These are phyloP conservation scores for Avena sativa DNA, from an alignment of 176 grass and related monocot genomes.

Conservation along the genomic window DNA sequence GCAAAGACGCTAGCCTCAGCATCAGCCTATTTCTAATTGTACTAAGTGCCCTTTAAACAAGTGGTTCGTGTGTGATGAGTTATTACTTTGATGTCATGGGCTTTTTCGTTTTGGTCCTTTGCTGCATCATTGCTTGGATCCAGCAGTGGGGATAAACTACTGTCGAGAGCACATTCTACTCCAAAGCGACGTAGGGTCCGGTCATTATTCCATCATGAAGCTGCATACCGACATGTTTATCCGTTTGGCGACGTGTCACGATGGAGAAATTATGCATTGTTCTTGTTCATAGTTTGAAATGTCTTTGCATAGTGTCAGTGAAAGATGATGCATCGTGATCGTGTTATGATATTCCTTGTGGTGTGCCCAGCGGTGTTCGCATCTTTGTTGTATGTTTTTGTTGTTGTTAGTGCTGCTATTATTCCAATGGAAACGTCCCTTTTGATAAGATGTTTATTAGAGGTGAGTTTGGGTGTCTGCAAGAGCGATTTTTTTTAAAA, in stretches of 20 bases:
- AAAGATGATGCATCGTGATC: not conserved
- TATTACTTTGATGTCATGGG: slow-evolving; percentile 25
- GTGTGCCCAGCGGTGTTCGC: not conserved
- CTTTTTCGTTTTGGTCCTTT: slow-evolving; percentile 20
- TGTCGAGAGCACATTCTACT: slow-evolving; percentile 4
- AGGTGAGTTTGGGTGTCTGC: not conserved
- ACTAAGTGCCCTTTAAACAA: slow-evolving; percentile 29
- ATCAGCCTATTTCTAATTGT: slow-evolving; percentile 11
- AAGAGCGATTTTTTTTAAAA: too few relatives aligned
- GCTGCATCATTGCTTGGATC: slow-evolving; percentile 35
- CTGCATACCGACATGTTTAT: not conserved
- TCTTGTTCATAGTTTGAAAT: not conserved
- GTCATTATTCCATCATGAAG: not conserved
- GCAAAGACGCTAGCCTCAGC: not conserved
- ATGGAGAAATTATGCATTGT: not conserved
- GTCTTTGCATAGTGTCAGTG: slow-evolving; percentile 6
- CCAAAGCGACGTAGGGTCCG: not conserved
- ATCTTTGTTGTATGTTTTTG: slow-evolving; percentile 4
- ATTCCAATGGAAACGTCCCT: not conserved
- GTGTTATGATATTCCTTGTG: not conserved
- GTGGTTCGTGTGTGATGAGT: slow-evolving; percentile 6
- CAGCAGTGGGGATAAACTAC: not conserved
- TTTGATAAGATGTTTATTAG: not conserved
- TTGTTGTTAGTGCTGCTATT: not conserved
- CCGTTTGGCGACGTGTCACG: not conserved